Conservation (phyloP, 345 rosid genomes). For the Bruguiera sexangula region DNA sequence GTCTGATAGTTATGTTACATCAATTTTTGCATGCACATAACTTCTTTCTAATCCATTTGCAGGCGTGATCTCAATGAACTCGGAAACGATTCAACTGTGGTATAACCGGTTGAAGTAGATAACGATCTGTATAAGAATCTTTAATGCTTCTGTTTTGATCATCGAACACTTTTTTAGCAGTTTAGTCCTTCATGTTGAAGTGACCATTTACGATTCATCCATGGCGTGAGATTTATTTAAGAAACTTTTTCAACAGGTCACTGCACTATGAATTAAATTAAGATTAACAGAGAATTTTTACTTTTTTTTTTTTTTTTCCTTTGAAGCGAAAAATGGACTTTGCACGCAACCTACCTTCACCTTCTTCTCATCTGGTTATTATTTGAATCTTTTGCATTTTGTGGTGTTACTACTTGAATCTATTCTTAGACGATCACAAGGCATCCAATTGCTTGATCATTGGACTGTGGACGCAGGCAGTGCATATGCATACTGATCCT, state of each 20-base stretch:
- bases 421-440: no score
- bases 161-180: not conserved
- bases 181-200: not conserved
- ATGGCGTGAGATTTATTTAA: not conserved
- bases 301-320: no score
- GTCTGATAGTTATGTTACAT: not conserved
- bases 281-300: not conserved
- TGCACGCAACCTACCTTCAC: no score
- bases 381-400: no score
- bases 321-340: no score
- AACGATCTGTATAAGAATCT: not conserved
- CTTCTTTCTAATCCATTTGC: conserved; percentile 5
- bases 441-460: no score
- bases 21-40: not conserved
- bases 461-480: no score
- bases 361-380: no score
- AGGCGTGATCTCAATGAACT: conserved; percentile 12
- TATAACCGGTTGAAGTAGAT: conserved; percentile 1
- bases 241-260: not conserved
- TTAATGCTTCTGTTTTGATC: not conserved
- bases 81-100: not conserved
- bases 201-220: no score
- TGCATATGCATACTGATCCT: no score
- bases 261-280: no score
- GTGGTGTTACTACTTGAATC: no score